Evolutionary conservation across 1,284 basidiomycete species (phyloP), one percentile per base, ranked within the genome.

Genomic region (Grifola frondosa): DNA sequence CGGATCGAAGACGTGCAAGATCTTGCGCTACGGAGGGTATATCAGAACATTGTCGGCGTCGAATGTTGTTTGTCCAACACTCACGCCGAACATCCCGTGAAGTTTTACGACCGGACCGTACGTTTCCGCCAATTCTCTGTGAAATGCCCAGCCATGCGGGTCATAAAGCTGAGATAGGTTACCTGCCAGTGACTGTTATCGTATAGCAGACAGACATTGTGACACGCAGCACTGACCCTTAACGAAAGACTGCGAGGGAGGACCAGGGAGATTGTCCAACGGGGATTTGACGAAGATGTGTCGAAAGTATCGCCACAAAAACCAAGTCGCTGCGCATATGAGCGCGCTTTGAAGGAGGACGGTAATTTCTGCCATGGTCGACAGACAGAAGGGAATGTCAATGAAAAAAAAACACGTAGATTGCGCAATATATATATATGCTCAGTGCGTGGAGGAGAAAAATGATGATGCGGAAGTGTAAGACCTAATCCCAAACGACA

Each of bases 1-100:
- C 1, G 61, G 51, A 23, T 65, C 62, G 20, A 44, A 46, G n/a
- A 60, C 48, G 16, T 46, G 42, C 10, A 63, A 43, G 42, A 42
- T 42, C 13, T 30, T 37, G 3, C 29, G n/a, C 48, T 53, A 21
- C 6, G 13, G n/a, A 22, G n/a, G n/a, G n/a, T n/a, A n/a, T n/a
- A n/a, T n/a, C n/a, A n/a, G n/a, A n/a, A n/a, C n/a, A n/a, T n/a
- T n/a, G n/a, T n/a, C n/a, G n/a, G n/a, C n/a, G n/a, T n/a, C n/a
- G n/a, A n/a, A n/a, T n/a, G n/a, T n/a, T n/a, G n/a, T n/a, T n/a
- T n/a, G n/a, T n/a, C n/a, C n/a, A 28, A n/a, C n/a, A 30, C 38
- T 9, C 17, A 50, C 52, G 6, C 43, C 35, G 16, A 53, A 42
- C 3, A 44, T 17, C 33, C 48, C 46, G 12, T 42, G 16, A 3